These are phyloP conservation scores for Pugionium cornutum DNA, from an alignment of 345 rosid genomes.

Conservation along the genomic window DNA sequence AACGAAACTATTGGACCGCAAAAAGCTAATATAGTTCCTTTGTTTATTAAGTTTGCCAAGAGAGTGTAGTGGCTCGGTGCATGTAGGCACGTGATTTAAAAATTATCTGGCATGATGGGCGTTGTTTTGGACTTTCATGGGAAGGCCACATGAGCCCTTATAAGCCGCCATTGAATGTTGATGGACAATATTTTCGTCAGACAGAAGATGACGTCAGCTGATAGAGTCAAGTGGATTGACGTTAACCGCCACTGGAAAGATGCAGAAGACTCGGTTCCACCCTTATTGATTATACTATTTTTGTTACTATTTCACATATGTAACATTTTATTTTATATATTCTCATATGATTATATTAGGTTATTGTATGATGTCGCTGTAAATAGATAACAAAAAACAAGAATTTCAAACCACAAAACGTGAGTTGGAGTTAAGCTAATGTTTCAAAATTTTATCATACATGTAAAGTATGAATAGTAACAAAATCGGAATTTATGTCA, in stretches of 20 bases:
- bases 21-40: too few species aligned
- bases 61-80: constrained; percentile 13
- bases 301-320: too few species aligned
- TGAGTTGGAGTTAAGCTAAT: neutral
- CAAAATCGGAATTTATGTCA: neutral
- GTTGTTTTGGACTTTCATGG: constrained; percentile 27
- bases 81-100: constrained; percentile 25
- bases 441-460: neutral
- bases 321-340: too few species aligned
- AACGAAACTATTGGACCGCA: too few species aligned
- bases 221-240: constrained; percentile 34
- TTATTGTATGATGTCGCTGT: too few species aligned
- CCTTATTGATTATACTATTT: neutral
- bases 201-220: constrained; percentile 35
- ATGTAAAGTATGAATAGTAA: neutral
- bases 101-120: constrained; percentile 1
- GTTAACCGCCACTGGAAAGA: constrained; percentile 39
- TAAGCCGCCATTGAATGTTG: constrained; percentile 36
- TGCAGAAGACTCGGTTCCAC: constrained; percentile 33
- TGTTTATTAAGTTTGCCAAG: constrained; percentile 2
- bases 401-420: neutral
- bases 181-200: constrained; percentile 20
- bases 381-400: too few species aligned
- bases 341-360: too few species aligned
- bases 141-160: constrained; percentile 32